Evolutionary conservation across 1,284 basidiomycete genomes (phyloP), one percentile per base, ranked within the genome.

Genomic region (Malassezia globosa): DNA sequence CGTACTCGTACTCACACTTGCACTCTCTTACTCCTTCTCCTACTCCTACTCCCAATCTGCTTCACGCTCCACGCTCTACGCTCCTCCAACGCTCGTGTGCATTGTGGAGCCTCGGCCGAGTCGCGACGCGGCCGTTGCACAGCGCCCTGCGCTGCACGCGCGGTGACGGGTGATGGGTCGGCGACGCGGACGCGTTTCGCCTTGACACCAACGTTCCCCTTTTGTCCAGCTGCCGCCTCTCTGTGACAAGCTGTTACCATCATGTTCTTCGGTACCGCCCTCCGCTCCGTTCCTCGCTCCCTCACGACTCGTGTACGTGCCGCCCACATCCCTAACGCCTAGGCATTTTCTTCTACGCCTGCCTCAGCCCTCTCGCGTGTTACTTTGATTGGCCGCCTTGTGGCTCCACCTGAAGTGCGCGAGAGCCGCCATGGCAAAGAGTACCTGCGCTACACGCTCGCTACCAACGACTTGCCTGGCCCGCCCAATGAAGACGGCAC

Each of bases 381-480:
- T 58, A 60, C 62, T 39, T 57, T 71, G 7, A 49, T 71, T 4
- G 68, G 68, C 16, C 63, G 68, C 27, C 61, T 71, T 13, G 59
- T 60, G 5, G 60, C 63, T 7, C 58, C 64, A 36, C 68, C 68
- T 5, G 65, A 69, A 51, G 37, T 63, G 41, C 59, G 65, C 42
- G 44, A 55, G 18, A 68, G 63, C 46, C 59, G 59, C 46, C 58
- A 54, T 21, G 68, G 68, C 48, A 71, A 71, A 54, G 64, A 69
- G 46, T 71, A 62, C 54, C 56, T 64, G 8, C 56, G 61, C 24
- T 71, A 71, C 61, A 60, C 61, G 10, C 53, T 71, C 16, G 68
- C 68, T 8, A 69, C 66, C 8, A 60, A 49, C 16, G 68, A 71
- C 40, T 59, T 62, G 19, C 42, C 58, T 6, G 66, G 63, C 16